These are phyloP conservation scores for Boletus edulis DNA, from an alignment of 768 basidiomycete genomes.

Conservation along the genomic window DNA sequence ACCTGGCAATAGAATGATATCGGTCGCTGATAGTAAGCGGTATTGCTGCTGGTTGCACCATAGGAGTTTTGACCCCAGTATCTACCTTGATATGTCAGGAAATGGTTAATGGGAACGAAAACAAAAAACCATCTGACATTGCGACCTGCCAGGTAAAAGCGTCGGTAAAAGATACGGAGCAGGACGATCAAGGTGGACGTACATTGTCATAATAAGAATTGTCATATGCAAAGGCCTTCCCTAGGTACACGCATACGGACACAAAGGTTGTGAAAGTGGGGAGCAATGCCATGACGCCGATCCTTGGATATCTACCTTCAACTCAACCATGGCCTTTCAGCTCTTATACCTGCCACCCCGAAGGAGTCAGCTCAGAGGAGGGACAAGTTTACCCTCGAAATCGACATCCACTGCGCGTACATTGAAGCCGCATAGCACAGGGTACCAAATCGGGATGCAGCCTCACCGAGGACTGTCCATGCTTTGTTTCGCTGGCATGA, in stretches of 20 bases:
- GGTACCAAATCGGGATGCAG: slow-evolving; percentile 12
- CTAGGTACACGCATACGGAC: slow-evolving; percentile 7
- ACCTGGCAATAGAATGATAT: slow-evolving; percentile 66
- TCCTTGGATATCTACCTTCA: not conserved
- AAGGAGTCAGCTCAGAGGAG: not conserved
- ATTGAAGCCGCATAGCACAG: slow-evolving; percentile 1
- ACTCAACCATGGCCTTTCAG: not conserved
- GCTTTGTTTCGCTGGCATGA: slow-evolving; percentile 9
- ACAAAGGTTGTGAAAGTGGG: not conserved
- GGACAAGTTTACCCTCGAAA: not conserved
- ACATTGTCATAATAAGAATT: slow-evolving; percentile 64
- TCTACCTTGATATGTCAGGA: slow-evolving; percentile 30
- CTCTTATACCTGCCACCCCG: slow-evolving; percentile 19
- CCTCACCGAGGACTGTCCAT: slow-evolving; percentile 3
- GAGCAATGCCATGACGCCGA: slow-evolving; percentile 11
- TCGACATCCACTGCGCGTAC: not conserved
- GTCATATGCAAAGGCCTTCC: slow-evolving; percentile 45
- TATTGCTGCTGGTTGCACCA: slow-evolving; percentile 52
- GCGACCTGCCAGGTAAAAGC: slow-evolving; percentile 40
- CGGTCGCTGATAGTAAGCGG: slow-evolving; percentile 56
- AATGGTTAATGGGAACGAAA: not conserved
- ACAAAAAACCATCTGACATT: slow-evolving; percentile 41
- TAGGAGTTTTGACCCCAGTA: slow-evolving; percentile 81
- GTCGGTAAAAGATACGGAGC: slow-evolving; percentile 1
- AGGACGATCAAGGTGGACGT: slow-evolving; percentile 18